Conservation (phyloP, 108 stramenopile species). For the Aureococcus anophagefferens region DNA sequence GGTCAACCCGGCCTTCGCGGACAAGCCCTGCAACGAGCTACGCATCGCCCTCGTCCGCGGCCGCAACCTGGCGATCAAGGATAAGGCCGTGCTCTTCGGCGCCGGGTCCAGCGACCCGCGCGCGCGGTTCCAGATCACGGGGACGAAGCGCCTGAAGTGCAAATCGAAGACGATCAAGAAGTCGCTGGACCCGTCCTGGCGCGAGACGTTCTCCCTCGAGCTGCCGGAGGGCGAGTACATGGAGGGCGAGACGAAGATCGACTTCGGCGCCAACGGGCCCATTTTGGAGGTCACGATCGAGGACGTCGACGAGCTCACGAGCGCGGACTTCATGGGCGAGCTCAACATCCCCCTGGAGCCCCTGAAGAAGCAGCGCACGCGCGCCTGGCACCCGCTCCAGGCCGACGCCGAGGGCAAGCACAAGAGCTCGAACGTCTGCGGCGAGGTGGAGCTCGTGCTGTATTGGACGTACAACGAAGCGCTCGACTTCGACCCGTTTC, state of each 20-base stretch:
- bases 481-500: background rate
- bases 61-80: background rate
- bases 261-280: background rate
- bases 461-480: background rate
- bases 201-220: background rate
- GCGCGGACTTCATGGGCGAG: constrained; percentile 8
- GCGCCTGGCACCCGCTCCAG: constrained; percentile 6
- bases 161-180: constrained; percentile 6
- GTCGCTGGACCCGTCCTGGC: constrained; percentile 9
- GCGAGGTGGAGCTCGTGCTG: background rate
- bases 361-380: background rate
- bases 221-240: background rate
- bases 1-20: background rate
- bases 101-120: constrained; percentile 7
- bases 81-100: constrained; percentile 10
- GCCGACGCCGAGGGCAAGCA: background rate
- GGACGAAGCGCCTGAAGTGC: background rate
- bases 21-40: constrained; percentile 4
- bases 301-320: constrained; percentile 5
- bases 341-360: constrained; percentile 2
- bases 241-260: background rate
- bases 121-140: background rate
- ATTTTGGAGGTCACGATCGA: constrained; percentile 1
- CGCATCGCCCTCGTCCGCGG: constrained; percentile 3
- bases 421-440: background rate